Base-by-base conservation (phyloP, 768 basidiomycete species). In the Boletus pseudo-olivaceus region DNA sequence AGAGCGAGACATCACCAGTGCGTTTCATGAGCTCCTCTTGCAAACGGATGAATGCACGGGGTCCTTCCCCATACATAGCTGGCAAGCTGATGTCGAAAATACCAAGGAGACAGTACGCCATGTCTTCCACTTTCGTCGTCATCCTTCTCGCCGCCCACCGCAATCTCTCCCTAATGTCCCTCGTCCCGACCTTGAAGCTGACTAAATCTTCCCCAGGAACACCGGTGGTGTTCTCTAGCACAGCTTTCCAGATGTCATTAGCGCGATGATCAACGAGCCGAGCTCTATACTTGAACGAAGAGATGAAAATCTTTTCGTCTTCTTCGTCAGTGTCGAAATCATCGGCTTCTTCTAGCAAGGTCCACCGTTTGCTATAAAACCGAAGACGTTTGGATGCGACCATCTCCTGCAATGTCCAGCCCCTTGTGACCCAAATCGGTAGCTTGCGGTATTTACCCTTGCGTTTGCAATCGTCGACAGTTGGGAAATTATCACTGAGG, bases 61-160 rank as follows among this genome's bases (percentile, higher is more conserved):
- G 27, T 0, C 66, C 62, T 49, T 70, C 70, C 14, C 69, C 69
- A 15, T 70, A 69, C 32, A 60, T 48, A 2, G 59, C 57, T 5
- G 70, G 60, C 52, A 70, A 34, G 47, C 51, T 61, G 47, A 69
- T 52, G 20, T 70, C 66, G 38, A 70, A 67, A 29, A 71, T 53
- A 7, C 66, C 68, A 10, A 70, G 58, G 11, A 71, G 59, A 42
- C 63, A 70, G 51, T 71, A 71, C 10, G 68, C 60, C 56, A 56
- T 62, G 35, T 71, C 69, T 39, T 70, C 69, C 20, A 62, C 53
- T 29, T 64, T 61, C 5, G 62, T 65, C 35, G 69, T 70, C 23
- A 41, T 32, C 30, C 69, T 64, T n/a, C 54, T 55, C 14, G 68
- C 61, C 1, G 64, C 69, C 69, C 70, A 70, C 34, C 30, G 49